Evolutionary conservation across 2,329 filamentous ascomycete species (phyloP).

Genomic region (Nothomitra cinnamomea): DNA sequence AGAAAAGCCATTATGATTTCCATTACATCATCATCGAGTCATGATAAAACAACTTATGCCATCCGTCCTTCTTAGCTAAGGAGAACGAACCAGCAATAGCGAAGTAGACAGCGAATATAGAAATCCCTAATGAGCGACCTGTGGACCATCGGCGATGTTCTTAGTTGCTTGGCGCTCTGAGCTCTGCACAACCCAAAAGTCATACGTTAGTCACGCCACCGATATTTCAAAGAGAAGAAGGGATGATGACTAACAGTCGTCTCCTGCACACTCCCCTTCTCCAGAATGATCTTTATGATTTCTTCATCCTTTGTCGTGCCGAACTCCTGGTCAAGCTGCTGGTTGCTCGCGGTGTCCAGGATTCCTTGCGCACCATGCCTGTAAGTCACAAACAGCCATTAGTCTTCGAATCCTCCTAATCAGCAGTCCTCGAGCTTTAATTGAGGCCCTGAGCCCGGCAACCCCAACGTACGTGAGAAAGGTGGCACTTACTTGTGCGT

Average conservation of each 20-base stretch:
- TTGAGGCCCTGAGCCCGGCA: too few species aligned
- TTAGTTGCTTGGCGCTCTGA: neutral
- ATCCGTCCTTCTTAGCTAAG: too few species aligned
- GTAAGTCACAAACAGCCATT: neutral
- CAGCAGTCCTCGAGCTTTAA: too few species aligned
- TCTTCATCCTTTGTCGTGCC: constrained; percentile 66
- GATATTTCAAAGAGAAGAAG: neutral
- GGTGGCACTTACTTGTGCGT: constrained; percentile 63
- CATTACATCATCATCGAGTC: too few species aligned
- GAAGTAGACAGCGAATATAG: neutral
- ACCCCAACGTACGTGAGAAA: constrained; percentile 4
- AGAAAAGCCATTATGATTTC: too few species aligned
- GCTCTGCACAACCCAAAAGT: neutral
- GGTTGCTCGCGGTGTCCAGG: constrained; percentile 58
- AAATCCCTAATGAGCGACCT: neutral
- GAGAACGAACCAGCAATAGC: too few species aligned
- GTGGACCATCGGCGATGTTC: neutral
- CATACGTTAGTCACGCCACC: neutral
- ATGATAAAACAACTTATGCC: too few species aligned
- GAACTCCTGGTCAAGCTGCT: constrained; percentile 68
- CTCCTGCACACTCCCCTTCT: constrained; percentile 42
- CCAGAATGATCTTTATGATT: constrained; percentile 63
- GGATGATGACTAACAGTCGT: neutral
- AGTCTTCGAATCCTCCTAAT: too few species aligned
- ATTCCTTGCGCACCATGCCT: constrained; percentile 79